Base-by-base conservation (phyloP, 371 early-diverging fungal species). In the Mortierella sp. region DNA sequence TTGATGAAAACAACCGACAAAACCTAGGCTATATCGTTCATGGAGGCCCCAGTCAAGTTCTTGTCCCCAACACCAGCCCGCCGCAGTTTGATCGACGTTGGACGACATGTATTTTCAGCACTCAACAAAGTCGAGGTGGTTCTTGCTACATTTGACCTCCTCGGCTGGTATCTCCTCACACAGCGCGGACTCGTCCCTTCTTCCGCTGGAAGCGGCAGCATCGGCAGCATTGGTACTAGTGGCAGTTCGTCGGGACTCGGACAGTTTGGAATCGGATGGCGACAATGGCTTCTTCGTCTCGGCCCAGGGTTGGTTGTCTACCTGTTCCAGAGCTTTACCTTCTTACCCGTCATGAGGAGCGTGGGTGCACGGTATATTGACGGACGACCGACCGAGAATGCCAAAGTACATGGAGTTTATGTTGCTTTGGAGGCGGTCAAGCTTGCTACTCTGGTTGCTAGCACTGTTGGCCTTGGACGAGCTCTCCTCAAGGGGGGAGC, bases 31-130 rank as follows among this genome's bases (percentile, higher is more conserved):
- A 86, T 86, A 26, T 86, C 87, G 6, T 88, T 84, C 34, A 24
- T 88, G 50, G 88, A 88, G 58, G 82, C 88, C 16, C 88, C 88
- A 7, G 80, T 88, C 55, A 88, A 88, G 82, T 88, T 88, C 77
- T 50, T 81, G 7, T 79, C 88, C 8, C 88, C 88, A 1, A 70
- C 82, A 63, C 84, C 84, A 0, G 58, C 79, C 1, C 80, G 82
- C 42, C 77, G 82, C 24, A 60, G 68, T n/a, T 60, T 81, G 52
- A 73, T 88, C 8, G 88, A 88, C 57, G 88, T 88, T 4, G 88
- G 88, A 3, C 88, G 88, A 1, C 88, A 88, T 73, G 88, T 88
- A 10, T 88, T 88, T 72, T 88, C 88, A 3, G 88, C 84, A 0
- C 13, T 88, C 63, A 88, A 88, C 78, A 83, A 84, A 63, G 84